Evolutionary conservation across 306 rosid genomes (phyloP).

Genomic region (Begonia masoniana): DNA sequence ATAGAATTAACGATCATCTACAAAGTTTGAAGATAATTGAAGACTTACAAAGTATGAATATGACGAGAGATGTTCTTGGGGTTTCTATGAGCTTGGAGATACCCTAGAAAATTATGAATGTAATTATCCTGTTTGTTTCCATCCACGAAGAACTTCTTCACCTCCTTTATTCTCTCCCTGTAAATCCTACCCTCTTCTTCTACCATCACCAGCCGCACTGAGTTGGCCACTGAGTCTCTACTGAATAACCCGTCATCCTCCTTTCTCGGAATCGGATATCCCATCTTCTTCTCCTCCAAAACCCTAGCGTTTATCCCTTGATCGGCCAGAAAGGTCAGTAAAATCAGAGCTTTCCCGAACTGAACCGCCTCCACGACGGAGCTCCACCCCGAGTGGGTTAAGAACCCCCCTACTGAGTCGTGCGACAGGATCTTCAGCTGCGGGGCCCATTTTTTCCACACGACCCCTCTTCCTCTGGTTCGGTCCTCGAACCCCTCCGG

Average conservation of each 20-base stretch:
- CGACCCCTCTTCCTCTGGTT: constrained; percentile 2
- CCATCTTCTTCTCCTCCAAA: constrained; percentile 5
- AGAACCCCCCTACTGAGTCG: constrained; percentile 17
- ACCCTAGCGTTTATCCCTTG: constrained; percentile 7
- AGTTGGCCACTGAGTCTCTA: constrained; percentile 7
- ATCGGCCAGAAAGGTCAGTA: constrained; percentile 15
- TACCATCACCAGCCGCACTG: constrained; percentile 6
- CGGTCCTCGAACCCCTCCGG: constrained; percentile 8
- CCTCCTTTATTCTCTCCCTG: constrained; percentile 3
- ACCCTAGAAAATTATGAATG: background rate
- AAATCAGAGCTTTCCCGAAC: constrained; percentile 9
- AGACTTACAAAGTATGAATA: too few species aligned
- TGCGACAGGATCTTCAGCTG: constrained; percentile 18
- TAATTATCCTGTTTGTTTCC: background rate
- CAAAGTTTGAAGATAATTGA: too few species aligned
- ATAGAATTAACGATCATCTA: too few species aligned
- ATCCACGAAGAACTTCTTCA: background rate
- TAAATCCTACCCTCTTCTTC: constrained; percentile 13
- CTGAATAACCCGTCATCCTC: constrained; percentile 9
- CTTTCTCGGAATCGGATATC: constrained; percentile 3
- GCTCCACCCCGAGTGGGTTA: constrained; percentile 27
- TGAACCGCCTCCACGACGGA: constrained; percentile 13
- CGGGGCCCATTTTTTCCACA: constrained; percentile 18
- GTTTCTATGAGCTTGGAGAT: background rate
- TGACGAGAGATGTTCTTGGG: too few species aligned